These are phyloP conservation scores for Hypoxylon intermedium DNA, from an alignment of 495 filamentous ascomycete genomes.

Conservation along the genomic window DNA sequence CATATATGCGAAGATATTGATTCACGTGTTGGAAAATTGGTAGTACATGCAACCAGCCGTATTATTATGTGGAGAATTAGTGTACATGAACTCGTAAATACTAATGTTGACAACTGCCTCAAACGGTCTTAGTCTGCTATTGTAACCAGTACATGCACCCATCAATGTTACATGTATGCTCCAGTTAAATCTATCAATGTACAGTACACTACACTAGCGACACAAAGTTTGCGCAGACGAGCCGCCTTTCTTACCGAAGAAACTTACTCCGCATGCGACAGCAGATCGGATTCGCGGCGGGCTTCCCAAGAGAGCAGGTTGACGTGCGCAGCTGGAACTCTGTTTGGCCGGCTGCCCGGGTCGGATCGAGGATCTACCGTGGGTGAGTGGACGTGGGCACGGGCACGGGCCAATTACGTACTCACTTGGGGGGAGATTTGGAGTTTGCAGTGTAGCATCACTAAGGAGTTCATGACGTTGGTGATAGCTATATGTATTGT, in stretches of 20 bases:
- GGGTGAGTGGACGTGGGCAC: slow-evolving; percentile 3
- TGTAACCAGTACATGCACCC: too few relatives aligned
- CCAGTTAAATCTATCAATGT: too few relatives aligned
- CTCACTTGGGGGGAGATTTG: neutral
- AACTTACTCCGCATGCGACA: slow-evolving; percentile 12
- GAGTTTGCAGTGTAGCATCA: neutral
- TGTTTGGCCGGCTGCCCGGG: slow-evolving; percentile 19
- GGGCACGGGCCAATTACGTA: slow-evolving; percentile 25
- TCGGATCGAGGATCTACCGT: slow-evolving; percentile 26
- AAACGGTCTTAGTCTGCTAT: too few relatives aligned
- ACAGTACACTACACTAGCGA: neutral
- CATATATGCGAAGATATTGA: too few relatives aligned
- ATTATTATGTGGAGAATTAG: too few relatives aligned
- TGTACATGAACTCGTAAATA: too few relatives aligned
- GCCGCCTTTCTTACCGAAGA: neutral
- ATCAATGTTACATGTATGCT: too few relatives aligned
- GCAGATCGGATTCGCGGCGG: slow-evolving; percentile 25
- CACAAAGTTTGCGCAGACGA: neutral
- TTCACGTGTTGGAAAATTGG: too few relatives aligned
- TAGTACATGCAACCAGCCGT: too few relatives aligned
- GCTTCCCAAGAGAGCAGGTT: slow-evolving; percentile 16
- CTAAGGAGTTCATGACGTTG: slow-evolving; percentile 29
- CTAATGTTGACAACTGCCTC: too few relatives aligned
- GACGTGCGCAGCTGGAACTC: neutral
- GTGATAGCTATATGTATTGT: slow-evolving; percentile 23